Evolutionary conservation across 306 rosid genomes (phyloP).

Genomic region (Erythrophleum fordii): DNA sequence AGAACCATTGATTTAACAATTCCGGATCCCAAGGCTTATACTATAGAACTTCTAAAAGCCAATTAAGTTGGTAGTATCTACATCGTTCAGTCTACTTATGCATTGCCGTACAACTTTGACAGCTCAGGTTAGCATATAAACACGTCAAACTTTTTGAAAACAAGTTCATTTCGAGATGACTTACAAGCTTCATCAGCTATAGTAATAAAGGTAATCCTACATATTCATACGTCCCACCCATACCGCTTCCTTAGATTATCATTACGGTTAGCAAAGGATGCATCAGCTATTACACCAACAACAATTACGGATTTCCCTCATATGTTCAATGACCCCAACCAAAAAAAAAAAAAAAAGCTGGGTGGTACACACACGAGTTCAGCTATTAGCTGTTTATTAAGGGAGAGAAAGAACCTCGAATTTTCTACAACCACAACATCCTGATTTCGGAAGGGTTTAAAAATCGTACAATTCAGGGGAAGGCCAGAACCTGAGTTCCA

Average conservation of each 20-base stretch:
- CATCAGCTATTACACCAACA: not conserved
- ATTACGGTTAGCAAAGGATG: not conserved
- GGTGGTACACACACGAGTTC: not conserved
- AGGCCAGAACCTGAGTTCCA: not conserved
- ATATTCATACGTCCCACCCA: not conserved
- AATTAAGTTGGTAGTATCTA: not conserved
- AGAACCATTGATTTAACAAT: not conserved
- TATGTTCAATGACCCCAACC: not conserved
- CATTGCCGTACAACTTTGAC: not conserved
- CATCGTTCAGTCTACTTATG: not conserved
- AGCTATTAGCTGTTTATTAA: not conserved
- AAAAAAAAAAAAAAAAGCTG: not conserved
- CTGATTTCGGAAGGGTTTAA: not conserved
- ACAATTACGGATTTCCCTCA: not conserved
- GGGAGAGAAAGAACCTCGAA: not conserved
- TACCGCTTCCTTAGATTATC: not conserved
- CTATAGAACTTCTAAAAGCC: conserved; percentile 3
- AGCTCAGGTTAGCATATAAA: not conserved
- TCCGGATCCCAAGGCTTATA: not conserved
- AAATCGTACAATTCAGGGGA: not conserved
- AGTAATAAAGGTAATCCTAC: not conserved
- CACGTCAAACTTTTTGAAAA: not conserved
- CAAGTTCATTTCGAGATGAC: not conserved
- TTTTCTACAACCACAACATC: not conserved
- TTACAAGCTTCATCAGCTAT: not conserved